These are phyloP conservation scores for Chimonanthus salicifolius DNA, from an alignment of 164 flowering plant species.

Conservation along the genomic window DNA sequence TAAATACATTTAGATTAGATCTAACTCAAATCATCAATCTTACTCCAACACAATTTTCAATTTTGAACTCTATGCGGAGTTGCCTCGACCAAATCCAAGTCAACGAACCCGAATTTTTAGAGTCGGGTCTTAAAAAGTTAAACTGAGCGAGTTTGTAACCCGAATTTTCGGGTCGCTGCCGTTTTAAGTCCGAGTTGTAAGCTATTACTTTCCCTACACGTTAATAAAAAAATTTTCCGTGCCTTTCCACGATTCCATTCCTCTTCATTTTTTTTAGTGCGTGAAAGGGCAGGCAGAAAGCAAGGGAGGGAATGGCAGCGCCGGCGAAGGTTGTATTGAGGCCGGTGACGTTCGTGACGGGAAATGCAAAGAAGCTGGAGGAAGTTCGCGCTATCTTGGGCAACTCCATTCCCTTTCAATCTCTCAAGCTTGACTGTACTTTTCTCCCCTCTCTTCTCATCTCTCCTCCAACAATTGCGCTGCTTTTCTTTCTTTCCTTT, in stretches of 20 bases:
- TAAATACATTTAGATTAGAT: too few relatives aligned
- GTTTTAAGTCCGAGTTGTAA: background rate
- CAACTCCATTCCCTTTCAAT: conserved; percentile 76
- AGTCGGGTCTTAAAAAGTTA: too few relatives aligned
- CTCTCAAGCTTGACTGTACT: conserved; percentile 79
- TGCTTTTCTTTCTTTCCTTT: background rate
- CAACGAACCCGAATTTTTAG: too few relatives aligned
- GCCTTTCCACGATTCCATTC: background rate
- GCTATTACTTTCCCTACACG: too few relatives aligned
- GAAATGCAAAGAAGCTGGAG: conserved; percentile 91
- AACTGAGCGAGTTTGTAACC: background rate
- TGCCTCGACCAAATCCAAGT: too few relatives aligned
- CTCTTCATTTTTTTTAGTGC: background rate
- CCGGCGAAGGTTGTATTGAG: conserved; percentile 33
- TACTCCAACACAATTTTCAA: too few relatives aligned
- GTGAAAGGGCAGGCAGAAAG: background rate
- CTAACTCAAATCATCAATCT: too few relatives aligned
- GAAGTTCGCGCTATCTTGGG: conserved; percentile 87
- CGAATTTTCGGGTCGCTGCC: background rate
- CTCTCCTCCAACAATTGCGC: background rate
- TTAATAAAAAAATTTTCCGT: background rate
- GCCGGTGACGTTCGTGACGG: conserved; percentile 94
- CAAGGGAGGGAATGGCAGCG: conserved; percentile 1
- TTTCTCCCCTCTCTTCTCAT: conserved; percentile 6
- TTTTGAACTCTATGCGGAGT: too few relatives aligned